Base-by-base conservation (phyloP, 495 filamentous ascomycete genomes). In the Aspergillus leporis region DNA sequence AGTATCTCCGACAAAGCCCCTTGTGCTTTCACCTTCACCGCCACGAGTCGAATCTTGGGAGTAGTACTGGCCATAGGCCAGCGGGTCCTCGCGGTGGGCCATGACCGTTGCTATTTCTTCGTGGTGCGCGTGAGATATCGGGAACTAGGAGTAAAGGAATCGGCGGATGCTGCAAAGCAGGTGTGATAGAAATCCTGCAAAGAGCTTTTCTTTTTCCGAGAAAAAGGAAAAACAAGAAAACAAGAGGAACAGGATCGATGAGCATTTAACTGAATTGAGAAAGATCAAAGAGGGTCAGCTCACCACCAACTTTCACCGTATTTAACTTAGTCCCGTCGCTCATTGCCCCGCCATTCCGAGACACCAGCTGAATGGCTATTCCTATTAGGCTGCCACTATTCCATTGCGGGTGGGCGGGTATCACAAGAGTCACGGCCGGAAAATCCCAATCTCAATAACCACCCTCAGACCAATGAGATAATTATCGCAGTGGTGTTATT, bases 41-140 rank as follows among this genome's bases (percentile, higher is more conserved):
- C 72, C 68, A 25, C 67, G 61, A 51, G 68, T 55, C 31, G 67
- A 56, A n/a, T 57, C 60, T 30, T 69, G 66, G 30, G 57, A 64
- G 60, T 82, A 75, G 56, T 83, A 83, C 18, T 78, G 76, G 67
- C 83, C 83, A 65, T 86, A 86, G 47, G 83, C 83, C 66, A 86
- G 63, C 19, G 65, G 64, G 60, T 85, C 81, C 62, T 84, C 76
- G 31, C 66, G 64, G 21, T 73, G 59, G 30, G 78, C 78, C 78
- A 81, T 81, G 36, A 45, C 43, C 51, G 19, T 47, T 3, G 43
- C 14, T 41, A 5, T 10, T 2, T 8, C 23, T 22, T 14, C 41
- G 41, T 14, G n/a, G 34, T 8, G 4, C 9, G 41, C 5, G 41
- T 1, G 41, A 19, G 14, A 6, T 18, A 21, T 45, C 7, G 14